Base-by-base conservation (phyloP, 768 basidiomycete genomes). In the Grammothele lineata region DNA sequence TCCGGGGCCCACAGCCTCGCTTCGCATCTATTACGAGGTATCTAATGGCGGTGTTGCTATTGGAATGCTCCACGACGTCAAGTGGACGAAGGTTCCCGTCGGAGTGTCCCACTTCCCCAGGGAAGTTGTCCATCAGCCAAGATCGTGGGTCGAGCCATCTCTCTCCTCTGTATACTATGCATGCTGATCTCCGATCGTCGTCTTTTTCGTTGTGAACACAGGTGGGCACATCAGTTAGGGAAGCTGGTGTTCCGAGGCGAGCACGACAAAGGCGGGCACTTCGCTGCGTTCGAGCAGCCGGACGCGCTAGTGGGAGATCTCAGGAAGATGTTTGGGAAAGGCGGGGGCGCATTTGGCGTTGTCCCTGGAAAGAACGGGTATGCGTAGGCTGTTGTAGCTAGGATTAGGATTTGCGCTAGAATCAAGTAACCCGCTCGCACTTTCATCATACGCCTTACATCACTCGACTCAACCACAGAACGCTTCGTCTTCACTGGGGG, bases 11-110 rank as follows among this genome's bases (percentile, higher is more conserved):
- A 61, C 64, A 1, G 60, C 64, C 4, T 58, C 63, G 0, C 32
- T 62, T 3, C 33, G 66, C 3, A 65, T 69, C 33, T 68, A 69
- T 50, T 66, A 61, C 37, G 67, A 69, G 42, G 33, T 57, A 5
- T 22, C 32, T 0, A 26, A 52, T 4, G 27, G 27, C 27, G 26
- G 47, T 14, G 26, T 37, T 7, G 37, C 12, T 21, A 21, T 37
- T 22, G 19, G 14, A 17, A 12, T 7, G 8, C 22, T 39, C 26
- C 15, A 41, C 17, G 27, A 14, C 27, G 25, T 12, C 21, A 19
- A 30, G 27, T 53, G 43, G 37, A 53, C 47, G 34, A 24, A 47
- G 11, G 52, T 67, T 4, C 65, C 62, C 1, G 12, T 64, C 15
- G 67, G 67, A 6, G 18, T 62, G 9, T 64, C 66, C 10, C 54